Conservation (phyloP, 352 stramenopile species). For the Pelagophyceae sp. region DNA sequence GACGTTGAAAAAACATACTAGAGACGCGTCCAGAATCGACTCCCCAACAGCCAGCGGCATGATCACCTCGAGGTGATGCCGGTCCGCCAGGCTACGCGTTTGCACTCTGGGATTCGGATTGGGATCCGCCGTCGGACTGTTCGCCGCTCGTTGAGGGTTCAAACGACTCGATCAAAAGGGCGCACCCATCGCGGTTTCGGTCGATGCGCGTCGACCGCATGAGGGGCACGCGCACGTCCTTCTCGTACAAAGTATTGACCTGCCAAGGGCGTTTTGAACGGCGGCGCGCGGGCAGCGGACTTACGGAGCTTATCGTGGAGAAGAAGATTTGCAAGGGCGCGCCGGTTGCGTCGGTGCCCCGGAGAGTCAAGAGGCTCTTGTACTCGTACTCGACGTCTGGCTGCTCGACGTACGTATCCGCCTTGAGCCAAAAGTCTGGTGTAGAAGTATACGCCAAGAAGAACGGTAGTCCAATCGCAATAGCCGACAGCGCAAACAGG, state of each 20-base stretch:
- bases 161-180: too few species aligned
- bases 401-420: conserved; percentile 55
- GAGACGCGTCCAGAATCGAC: conserved; percentile 43
- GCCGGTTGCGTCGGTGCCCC: conserved; percentile 38
- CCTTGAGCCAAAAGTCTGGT: conserved; percentile 52
- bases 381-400: conserved; percentile 50
- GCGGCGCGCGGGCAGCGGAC: too few species aligned
- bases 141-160: too few species aligned
- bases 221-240: conserved; percentile 2
- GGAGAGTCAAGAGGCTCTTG: conserved; percentile 52
- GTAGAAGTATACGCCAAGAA: conserved; percentile 21
- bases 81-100: conserved; percentile 45
- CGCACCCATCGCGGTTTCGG: conserved; percentile 48
- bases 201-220: conserved; percentile 47
- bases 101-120: too few species aligned
- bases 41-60: conserved; percentile 47
- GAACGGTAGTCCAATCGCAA: conserved; percentile 45
- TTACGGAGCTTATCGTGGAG: conserved; percentile 42
- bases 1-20: conserved; percentile 55
- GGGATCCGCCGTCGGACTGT: too few species aligned
- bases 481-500: conserved; percentile 39
- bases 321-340: conserved; percentile 43
- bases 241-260: conserved; percentile 28
- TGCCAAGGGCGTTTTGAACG: too few species aligned
- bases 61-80: conserved; percentile 47